Base-by-base conservation (phyloP, 2,329 filamentous ascomycete species). In the Aspergillus sp. region DNA sequence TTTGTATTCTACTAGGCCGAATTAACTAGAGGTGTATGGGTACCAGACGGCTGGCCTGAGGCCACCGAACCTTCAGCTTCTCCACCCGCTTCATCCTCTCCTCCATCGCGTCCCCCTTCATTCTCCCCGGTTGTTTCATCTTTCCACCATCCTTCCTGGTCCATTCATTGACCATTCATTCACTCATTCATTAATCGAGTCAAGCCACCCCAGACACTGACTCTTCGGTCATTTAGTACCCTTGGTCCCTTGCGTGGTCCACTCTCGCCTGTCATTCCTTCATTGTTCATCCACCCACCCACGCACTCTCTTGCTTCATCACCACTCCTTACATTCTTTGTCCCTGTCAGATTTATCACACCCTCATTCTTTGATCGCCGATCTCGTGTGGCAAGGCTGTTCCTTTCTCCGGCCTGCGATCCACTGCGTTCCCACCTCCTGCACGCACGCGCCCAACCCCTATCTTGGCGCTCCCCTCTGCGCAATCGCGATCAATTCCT, bases 121-220 rank as follows among this genome's bases (percentile, higher is more conserved):
- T 38, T 34, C 36, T 48, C 32, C 17, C 42, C 29, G 13, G 29
- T 11, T 41, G 41, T 55, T 49, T 47, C 43, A 45, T 44, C 41
- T 13, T 23, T 23, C n/a, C 14, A 14, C 10, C 1, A 23, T 23
- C 41, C 25, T 25, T 10, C 25, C 7, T 29, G 25, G 25, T 10
- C 25, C 25, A 29, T 29, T 29, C 25, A 29, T 29, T 10, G 25
- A 29, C 25, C 25, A 29, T 29, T 29, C 25, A 29, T 29, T 10
- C 25, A 38, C 4, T 16, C 34, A 38, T n/a, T 38, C 34, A 38
- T 38, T 38, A 3, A 38, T 38, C 25, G 7, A 29, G 25, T 7
- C 25, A 29, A 29, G 25, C 25, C 7, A 29, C 11, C 25, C 7
- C 7, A 3, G 7, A 10, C 7, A 29, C 7, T 38, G 34, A 38